Evolutionary conservation across 2,329 filamentous ascomycete species (phyloP).

Genomic region (Penicillium sp.): DNA sequence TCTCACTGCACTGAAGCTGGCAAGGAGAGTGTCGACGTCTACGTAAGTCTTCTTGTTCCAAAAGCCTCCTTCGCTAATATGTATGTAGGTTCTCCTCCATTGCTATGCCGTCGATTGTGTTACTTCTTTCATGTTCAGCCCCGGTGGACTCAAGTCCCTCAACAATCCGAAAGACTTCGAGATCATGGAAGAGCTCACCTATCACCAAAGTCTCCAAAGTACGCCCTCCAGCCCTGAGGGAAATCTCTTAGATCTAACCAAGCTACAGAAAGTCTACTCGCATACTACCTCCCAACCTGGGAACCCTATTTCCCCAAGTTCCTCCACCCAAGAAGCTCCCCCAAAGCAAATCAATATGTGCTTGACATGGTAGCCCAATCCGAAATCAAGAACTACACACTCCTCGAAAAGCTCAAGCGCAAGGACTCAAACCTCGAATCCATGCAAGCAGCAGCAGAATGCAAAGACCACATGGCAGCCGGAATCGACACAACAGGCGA

Average conservation of each 20-base stretch:
- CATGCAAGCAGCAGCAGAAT: slow-evolving; percentile 65
- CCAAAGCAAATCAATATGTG: slow-evolving; percentile 61
- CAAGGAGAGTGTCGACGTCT: slow-evolving; percentile 57
- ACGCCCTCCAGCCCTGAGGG: slow-evolving; percentile 22
- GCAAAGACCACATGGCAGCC: slow-evolving; percentile 69
- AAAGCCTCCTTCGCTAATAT: not conserved
- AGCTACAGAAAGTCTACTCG: slow-evolving; percentile 57
- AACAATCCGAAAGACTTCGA: slow-evolving; percentile 56
- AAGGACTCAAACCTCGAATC: slow-evolving; percentile 50
- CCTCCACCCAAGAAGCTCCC: slow-evolving; percentile 57
- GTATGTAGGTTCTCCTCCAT: slow-evolving; percentile 51
- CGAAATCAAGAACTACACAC: slow-evolving; percentile 55
- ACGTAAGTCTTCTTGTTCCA: slow-evolving; percentile 45
- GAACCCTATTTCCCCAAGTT: slow-evolving; percentile 50
- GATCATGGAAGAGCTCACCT: slow-evolving; percentile 68
- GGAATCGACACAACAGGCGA: slow-evolving; percentile 73
- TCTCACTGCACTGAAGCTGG: slow-evolving; percentile 50
- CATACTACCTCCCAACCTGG: slow-evolving; percentile 57
- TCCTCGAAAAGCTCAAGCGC: slow-evolving; percentile 60
- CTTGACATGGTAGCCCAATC: slow-evolving; percentile 51
- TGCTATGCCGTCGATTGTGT: slow-evolving; percentile 70
- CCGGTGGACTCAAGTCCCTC: slow-evolving; percentile 63
- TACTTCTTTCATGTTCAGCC: slow-evolving; percentile 69
- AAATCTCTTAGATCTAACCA: not conserved
- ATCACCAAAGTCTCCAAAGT: slow-evolving; percentile 69